phyloP scores from a whole-genome alignment of 805 yeast genomes.

The Wickerhamiella spandovensis region DNA sequence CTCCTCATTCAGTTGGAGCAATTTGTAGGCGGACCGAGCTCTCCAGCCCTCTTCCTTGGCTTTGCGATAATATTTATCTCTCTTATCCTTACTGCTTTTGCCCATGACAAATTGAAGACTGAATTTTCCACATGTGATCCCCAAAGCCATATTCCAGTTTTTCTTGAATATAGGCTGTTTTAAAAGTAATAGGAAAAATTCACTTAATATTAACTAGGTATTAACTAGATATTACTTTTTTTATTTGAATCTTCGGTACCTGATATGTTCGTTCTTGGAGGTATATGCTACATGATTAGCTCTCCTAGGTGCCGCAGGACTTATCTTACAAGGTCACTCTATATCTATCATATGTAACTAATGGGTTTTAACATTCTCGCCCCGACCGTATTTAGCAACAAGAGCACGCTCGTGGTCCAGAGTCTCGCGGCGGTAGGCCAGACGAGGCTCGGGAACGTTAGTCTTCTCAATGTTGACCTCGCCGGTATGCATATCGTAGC shows the following conservation, averaged over 20 bases:
- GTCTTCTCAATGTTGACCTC: slow-evolving; percentile 79
- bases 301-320: too few relatives aligned
- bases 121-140: background rate
- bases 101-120: slow-evolving; percentile 46
- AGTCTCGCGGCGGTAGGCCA: slow-evolving; percentile 74
- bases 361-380: background rate
- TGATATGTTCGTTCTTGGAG: too few relatives aligned
- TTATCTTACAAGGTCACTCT: too few relatives aligned
- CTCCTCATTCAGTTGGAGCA: slow-evolving; percentile 81
- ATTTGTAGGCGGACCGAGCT: slow-evolving; percentile 91
- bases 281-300: too few relatives aligned
- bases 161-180: too few relatives aligned
- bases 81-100: slow-evolving; percentile 83
- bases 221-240: too few relatives aligned
- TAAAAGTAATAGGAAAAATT: too few relatives aligned
- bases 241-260: too few relatives aligned
- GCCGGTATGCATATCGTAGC: slow-evolving; percentile 43
- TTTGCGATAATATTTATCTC: slow-evolving; percentile 72
- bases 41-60: slow-evolving; percentile 98
- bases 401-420: slow-evolving; percentile 49
- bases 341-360: too few relatives aligned
- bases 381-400: slow-evolving; percentile 23
- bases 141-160: too few relatives aligned
- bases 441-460: slow-evolving; percentile 84
- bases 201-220: too few relatives aligned